A percentile compares a stretch with the other conserved stretches of the same genome.
These are phyloP conservation scores for Ensete ventricosum DNA, from an alignment of 176 grass and related monocot genomes.

Conservation along the genomic window DNA sequence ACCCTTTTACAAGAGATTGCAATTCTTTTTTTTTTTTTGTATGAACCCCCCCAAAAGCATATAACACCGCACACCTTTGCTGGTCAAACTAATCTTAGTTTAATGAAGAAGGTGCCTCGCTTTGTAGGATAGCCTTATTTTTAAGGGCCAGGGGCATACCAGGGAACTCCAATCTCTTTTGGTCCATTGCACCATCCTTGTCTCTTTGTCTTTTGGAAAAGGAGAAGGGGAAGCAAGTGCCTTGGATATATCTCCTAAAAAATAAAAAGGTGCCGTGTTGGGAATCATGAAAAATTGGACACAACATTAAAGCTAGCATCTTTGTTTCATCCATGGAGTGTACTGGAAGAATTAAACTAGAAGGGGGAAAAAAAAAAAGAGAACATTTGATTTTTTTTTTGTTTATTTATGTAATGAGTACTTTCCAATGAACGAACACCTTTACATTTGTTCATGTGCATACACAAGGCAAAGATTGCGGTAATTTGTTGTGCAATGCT, in stretches of 20 bases:
- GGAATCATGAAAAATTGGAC: neutral
- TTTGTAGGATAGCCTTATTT: neutral
- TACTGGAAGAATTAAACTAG: neutral
- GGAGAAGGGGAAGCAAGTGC: neutral
- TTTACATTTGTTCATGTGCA: too few relatives aligned
- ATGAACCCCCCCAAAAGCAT: neutral
- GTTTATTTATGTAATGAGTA: too few relatives aligned
- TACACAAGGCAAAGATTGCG: too few relatives aligned
- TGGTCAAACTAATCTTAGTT: conserved; percentile 1
- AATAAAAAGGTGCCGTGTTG: neutral
- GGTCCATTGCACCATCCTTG: neutral
- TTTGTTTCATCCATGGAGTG: neutral
- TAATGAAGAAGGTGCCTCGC: neutral
- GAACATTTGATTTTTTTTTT: neutral
- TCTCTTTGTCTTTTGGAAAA: neutral
- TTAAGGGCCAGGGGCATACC: neutral
- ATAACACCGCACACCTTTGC: neutral
- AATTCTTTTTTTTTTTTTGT: neutral
- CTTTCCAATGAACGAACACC: too few relatives aligned
- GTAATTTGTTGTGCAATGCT: too few relatives aligned
- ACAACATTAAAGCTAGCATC: neutral
- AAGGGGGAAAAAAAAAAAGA: too few relatives aligned
- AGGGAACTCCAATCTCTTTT: neutral
- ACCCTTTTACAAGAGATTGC: neutral
- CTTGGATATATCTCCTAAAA: neutral